Base-by-base conservation (phyloP, 768 basidiomycete genomes). In the Leccinum pellstonianum region DNA sequence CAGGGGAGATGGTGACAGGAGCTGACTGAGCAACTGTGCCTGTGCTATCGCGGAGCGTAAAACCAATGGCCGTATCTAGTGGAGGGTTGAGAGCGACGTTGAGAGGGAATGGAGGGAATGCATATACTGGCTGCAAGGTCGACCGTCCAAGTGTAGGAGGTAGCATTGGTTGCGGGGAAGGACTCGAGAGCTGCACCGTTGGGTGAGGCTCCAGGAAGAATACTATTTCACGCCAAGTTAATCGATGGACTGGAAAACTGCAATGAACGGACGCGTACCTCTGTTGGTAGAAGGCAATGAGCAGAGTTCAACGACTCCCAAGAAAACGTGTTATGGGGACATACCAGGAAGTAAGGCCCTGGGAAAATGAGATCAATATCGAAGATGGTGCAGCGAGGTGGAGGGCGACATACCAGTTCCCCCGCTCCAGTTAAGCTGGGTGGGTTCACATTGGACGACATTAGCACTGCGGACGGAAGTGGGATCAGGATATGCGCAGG, bases 291-390 rank as follows among this genome's bases (percentile, higher is more conserved):
- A 29, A 2, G 4, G 46, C 1, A 4, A 50, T 23, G 35, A 53
- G 14, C 8, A 27, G 37, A 38, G 14, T 23, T 67, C 10, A 62
- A 53, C 9, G 29, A 19, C 15, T 19, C 21, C 3, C 12, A 4
- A 48, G 25, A 47, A 25, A 47, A 12, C 33, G 35, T 25, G n/a
- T 37, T 27, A 33, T 51, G 52, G 48, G 11, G 11, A 80, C 86
- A 55, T 72, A 90, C 89, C 79, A 89, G 64, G 66, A 76, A 83
- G 79, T 80, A 90, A 35, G 88, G 86, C 37, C 73, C 87, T 90
- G 57, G 3, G 31, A 31, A 6, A 1, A 17, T 29, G 17, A 2
- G 2, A 37, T 64, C 35, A 58, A 21, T 10, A 12, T 43, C 46
- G 37, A 23, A 38, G 15, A 0, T 12, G 7, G 0, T 0, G 1